phyloP scores from a whole-genome alignment of 345 rosid species.

The Euphorbia lathyris region DNA sequence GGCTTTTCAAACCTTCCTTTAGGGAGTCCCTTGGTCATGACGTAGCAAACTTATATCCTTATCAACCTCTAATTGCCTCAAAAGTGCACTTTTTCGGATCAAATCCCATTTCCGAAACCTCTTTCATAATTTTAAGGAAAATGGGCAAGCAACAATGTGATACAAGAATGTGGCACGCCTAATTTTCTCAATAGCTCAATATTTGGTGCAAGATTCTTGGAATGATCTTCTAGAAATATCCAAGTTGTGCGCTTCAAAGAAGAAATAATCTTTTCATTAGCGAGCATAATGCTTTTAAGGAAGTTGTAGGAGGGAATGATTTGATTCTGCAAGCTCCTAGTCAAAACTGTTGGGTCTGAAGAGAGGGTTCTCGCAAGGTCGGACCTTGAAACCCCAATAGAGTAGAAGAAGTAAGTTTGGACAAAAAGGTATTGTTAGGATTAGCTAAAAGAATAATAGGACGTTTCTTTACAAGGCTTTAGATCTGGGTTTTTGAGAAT shows the following conservation, averaged over 20 bases:
- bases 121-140: conserved; percentile 36
- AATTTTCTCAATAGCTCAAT: conserved; percentile 28
- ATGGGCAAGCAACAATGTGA: conserved; percentile 40
- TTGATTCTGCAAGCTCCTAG: conserved; percentile 22
- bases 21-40: no score
- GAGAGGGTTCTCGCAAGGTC: conserved; percentile 16
- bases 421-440: conserved; percentile 17
- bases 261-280: conserved; percentile 25
- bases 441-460: conserved; percentile 17
- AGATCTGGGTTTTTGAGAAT: conserved; percentile 22
- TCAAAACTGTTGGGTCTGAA: conserved; percentile 16
- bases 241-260: conserved; percentile 32
- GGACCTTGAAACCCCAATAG: conserved; percentile 16
- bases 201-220: conserved; percentile 44
- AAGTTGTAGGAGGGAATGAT: conserved; percentile 17
- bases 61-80: no score
- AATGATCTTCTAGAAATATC: conserved; percentile 40
- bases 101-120: conserved; percentile 49
- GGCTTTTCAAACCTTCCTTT: no score
- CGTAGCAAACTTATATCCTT: no score
- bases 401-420: conserved; percentile 22
- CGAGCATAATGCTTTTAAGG: conserved; percentile 15
- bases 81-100: conserved; percentile 41
- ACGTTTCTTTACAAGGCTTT: conserved; percentile 13
- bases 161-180: conserved; percentile 37